Base-by-base conservation (phyloP, 805 yeast species). In the Clavispora santaluciae region DNA sequence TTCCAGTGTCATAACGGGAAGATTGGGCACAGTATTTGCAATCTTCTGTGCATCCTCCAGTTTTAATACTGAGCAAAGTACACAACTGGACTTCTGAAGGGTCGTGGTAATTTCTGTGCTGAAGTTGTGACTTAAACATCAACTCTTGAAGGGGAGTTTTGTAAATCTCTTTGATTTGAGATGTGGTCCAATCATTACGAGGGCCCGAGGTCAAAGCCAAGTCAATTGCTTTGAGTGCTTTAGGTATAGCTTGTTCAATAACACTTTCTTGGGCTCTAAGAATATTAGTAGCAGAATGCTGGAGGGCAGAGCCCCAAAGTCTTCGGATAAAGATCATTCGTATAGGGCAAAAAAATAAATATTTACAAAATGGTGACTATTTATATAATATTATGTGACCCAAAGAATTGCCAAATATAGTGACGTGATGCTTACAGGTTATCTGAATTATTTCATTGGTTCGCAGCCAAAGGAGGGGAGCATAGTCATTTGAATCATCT, bases 21-120 rank as follows among this genome's bases (percentile, higher is more conserved):
- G 90, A 82, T 54, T 85, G 93, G 1, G 93, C 79, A 63, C 93
- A 85, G 60, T 85, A 85, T 53, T 79, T 80, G 57, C 93, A 85
- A 57, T 85, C 90, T 53, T 85, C 93, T 2, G 87, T 70, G 56
- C 93, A 84, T 1, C 93, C 91, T 39, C 93, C 93, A 2, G 84
- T 74, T 55, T 85, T 85, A 57, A 85, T 83, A 44, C 79, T 79
- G 65, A 84, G 70, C 49, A 85, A 67, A 2, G 91, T 83, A 61
- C 93, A 85, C 38, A 86, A 66, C 56, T 86, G 93, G 20, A 84
- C 81, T 54, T 83, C 79, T 0, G 68, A 53, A 1, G 89, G 86
- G 46, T 83, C 79, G 54, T 85, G 88, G 61, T 72, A 75, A 44
- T 67, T 70, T 30, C 89, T 63, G 56, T 85, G 91, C 43, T 81